These are phyloP conservation scores for Warburgia ugandensis DNA, from an alignment of 164 flowering plant genomes.

Conservation along the genomic window DNA sequence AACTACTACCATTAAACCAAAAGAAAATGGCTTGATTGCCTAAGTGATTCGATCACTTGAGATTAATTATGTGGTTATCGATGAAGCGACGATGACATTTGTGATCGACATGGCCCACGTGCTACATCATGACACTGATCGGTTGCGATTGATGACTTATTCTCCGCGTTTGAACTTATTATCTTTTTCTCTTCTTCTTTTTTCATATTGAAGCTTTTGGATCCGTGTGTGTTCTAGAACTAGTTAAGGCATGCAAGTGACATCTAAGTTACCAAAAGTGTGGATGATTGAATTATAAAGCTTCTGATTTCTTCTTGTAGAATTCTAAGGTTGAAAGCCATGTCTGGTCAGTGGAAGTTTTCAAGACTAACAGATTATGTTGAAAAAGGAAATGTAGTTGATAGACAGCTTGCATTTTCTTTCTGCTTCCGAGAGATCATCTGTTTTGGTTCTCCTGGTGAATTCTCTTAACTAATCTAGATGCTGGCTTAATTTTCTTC, in stretches of 20 bases:
- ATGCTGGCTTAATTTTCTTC: too few species aligned
- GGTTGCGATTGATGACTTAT: too few species aligned
- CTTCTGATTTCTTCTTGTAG: background rate
- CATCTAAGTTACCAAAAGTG: too few species aligned
- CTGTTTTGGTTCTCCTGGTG: too few species aligned
- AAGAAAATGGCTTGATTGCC: background rate
- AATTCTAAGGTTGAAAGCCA: background rate
- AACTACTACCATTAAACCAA: constrained; percentile 1
- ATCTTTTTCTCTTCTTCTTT: too few species aligned
- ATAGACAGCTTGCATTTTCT: background rate
- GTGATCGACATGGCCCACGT: background rate
- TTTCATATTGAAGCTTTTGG: too few species aligned
- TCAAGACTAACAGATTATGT: background rate
- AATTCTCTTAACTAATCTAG: too few species aligned
- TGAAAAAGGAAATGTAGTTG: background rate
- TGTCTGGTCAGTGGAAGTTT: constrained; percentile 1
- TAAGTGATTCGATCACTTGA: background rate
- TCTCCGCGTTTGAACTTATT: too few species aligned
- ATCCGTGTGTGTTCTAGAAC: too few species aligned
- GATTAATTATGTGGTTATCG: constrained; percentile 1
- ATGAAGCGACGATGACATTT: background rate
- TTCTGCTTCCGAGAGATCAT: too few species aligned
- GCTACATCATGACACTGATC: background rate
- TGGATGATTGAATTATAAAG: background rate
- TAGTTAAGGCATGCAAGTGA: too few species aligned